phyloP scores from a whole-genome alignment of 345 rosid species.

The Salix koriyanagi region DNA sequence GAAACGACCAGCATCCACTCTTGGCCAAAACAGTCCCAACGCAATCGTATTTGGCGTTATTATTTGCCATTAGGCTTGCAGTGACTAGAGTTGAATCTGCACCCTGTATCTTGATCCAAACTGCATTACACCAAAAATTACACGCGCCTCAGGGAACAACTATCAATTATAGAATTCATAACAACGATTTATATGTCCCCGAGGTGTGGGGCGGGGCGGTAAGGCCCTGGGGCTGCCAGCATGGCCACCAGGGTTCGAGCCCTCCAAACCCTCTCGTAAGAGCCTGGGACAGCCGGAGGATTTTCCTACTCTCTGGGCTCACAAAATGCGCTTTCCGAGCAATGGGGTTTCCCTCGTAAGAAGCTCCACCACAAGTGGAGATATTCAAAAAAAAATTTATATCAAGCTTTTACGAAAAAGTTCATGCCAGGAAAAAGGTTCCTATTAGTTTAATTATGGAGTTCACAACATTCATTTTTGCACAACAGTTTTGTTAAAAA shows the following conservation, averaged over 20 bases:
- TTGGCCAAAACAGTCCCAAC: constrained; percentile 65
- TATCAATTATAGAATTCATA: not conserved
- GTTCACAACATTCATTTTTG: not conserved
- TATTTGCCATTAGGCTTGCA: constrained; percentile 61
- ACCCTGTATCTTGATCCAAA: constrained; percentile 66
- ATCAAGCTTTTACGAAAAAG: not conserved
- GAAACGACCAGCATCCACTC: constrained; percentile 87
- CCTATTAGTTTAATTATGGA: not conserved
- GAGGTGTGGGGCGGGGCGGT: too few relatives aligned
- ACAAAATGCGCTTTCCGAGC: too few relatives aligned
- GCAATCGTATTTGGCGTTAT: constrained; percentile 34
- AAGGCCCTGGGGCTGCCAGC: too few relatives aligned
- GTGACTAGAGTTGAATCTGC: constrained; percentile 42
- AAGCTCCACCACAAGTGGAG: too few relatives aligned
- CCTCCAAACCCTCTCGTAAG: too few relatives aligned
- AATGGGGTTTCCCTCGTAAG: too few relatives aligned
- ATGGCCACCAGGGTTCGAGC: too few relatives aligned
- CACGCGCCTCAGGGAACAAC: not conserved
- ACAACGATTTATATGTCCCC: not conserved
- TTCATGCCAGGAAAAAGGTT: not conserved
- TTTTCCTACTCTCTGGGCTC: too few relatives aligned
- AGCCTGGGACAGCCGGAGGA: too few relatives aligned
- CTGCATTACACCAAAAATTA: constrained; percentile 23
- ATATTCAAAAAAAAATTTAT: too few relatives aligned
- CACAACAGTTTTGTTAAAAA: too few relatives aligned